Evolutionary conservation across 495 filamentous ascomycete genomes (phyloP), one percentile per base, ranked within the genome.

Genomic region (Penicillium bovifimosum): DNA sequence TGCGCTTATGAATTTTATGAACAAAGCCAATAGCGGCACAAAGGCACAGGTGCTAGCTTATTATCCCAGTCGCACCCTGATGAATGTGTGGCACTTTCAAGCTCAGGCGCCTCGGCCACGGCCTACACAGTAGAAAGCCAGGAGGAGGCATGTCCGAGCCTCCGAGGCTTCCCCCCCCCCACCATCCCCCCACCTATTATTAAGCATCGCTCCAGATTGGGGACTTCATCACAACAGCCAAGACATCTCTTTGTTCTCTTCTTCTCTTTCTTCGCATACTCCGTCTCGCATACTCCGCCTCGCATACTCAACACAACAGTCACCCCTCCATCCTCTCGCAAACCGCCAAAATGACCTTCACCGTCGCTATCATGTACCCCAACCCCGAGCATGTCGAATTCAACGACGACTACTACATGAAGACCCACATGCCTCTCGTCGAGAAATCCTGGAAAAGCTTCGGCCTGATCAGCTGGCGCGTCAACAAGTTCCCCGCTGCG

Each of bases 401-500:
- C 53, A 50, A 65, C 32, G 57, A 56, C 31, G 36, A 52, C n/a
- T 65, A 65, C 57, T 65, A 65, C 52, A 39, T 65, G 38, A 42
- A 58, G 49, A 53, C 52, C 20, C 62, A 65, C 47, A 63, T 65
- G 62, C 62, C 62, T 10, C 52, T 65, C 6, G 60, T 63, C 9
- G 62, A 62, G 8, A 20, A 18, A 6, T 36, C 28, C 31, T 65
- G 62, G 62, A 57, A 57, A 27, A 51, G 47, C 20, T n/a, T 49
- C 26, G 59, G 62, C 6, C 33, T 65, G 29, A 43, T 32, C 39
- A 56, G 52, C 56, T 63, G 60, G 60, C 45, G 45, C 1, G 35
- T 65, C 29, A 48, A 45, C 51, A 60, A 60, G 43, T 63, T 63
- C 49, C 44, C 50, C 20, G 47, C 16, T 1, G 46, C 52, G 2